These are phyloP conservation scores for Pseudomonodictys pantanalensis DNA, from an alignment of 495 filamentous ascomycete genomes.

Conservation along the genomic window DNA sequence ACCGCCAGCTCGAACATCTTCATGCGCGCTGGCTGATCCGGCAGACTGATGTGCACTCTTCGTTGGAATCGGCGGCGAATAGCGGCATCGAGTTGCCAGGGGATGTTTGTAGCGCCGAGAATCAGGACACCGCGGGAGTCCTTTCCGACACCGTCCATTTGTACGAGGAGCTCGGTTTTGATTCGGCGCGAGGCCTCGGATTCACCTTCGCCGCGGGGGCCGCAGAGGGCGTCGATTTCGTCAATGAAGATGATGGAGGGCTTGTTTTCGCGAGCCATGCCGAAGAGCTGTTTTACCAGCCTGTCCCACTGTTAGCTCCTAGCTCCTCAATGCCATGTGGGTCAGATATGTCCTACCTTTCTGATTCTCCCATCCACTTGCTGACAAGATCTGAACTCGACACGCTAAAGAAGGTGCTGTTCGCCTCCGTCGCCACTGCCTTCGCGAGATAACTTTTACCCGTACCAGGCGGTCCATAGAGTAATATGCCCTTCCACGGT, in stretches of 20 bases:
- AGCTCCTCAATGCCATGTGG: not conserved
- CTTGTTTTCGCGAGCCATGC: constrained; percentile 96
- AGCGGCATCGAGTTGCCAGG: constrained; percentile 98
- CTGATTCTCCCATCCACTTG: constrained; percentile 99
- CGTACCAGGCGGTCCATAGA: constrained; percentile 95
- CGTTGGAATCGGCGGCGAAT: constrained; percentile 96
- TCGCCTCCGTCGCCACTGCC: constrained; percentile 95
- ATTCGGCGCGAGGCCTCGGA: constrained; percentile 95
- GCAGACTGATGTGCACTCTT: constrained; percentile 89
- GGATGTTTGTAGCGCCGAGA: constrained; percentile 96
- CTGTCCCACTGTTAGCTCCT: constrained; percentile 47
- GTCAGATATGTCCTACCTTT: constrained; percentile 62
- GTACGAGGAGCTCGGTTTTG: constrained; percentile 96
- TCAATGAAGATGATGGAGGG: constrained; percentile 99
- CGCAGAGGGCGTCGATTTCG: constrained; percentile 96
- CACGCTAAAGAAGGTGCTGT: constrained; percentile 99
- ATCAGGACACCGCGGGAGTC: constrained; percentile 93
- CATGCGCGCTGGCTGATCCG: constrained; percentile 82
- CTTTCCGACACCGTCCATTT: constrained; percentile 98
- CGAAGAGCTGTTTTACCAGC: constrained; percentile 94
- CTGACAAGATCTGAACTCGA: constrained; percentile 94
- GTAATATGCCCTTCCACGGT: constrained; percentile 96
- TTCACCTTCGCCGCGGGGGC: constrained; percentile 94
- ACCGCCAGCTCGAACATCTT: constrained; percentile 97
- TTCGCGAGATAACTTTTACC: constrained; percentile 97